Evolutionary conservation across 257 asterid genomes (phyloP).

Genomic region (Nicotiana noctiflora): DNA sequence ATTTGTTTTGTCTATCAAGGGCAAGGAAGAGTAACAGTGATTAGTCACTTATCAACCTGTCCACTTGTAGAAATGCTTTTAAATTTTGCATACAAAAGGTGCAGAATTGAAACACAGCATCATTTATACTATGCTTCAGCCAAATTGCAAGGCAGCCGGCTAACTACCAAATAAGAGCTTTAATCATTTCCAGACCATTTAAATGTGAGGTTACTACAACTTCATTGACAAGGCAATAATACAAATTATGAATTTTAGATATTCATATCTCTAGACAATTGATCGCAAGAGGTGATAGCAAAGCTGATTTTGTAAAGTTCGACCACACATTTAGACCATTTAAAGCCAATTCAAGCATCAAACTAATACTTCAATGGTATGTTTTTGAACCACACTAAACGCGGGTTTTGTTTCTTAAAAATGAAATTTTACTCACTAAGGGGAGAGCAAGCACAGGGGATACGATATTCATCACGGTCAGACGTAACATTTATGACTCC

Average conservation of each 20-base stretch:
- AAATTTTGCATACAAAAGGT: not conserved
- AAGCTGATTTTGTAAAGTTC: not conserved
- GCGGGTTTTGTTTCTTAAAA: not conserved
- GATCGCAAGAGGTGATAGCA: not conserved
- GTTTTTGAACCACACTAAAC: not conserved
- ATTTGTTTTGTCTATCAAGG: not conserved
- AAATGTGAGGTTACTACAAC: not conserved
- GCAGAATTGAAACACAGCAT: not conserved
- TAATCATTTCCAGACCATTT: not conserved
- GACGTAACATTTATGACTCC: not conserved
- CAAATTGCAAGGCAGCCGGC: not conserved
- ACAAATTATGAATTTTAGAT: not conserved
- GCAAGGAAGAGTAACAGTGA: not conserved
- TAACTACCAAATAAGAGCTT: not conserved
- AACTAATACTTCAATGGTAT: not conserved
- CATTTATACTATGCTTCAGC: not conserved
- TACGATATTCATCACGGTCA: not conserved
- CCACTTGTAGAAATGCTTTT: not conserved
- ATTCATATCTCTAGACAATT: not conserved
- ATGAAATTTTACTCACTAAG: not conserved
- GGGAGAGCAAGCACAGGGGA: not conserved
- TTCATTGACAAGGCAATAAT: not conserved
- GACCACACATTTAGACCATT: not conserved
- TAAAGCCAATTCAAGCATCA: not conserved
- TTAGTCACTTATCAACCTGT: not conserved